phyloP scores from a whole-genome alignment of 768 basidiomycete genomes.

The Russula earlei region DNA sequence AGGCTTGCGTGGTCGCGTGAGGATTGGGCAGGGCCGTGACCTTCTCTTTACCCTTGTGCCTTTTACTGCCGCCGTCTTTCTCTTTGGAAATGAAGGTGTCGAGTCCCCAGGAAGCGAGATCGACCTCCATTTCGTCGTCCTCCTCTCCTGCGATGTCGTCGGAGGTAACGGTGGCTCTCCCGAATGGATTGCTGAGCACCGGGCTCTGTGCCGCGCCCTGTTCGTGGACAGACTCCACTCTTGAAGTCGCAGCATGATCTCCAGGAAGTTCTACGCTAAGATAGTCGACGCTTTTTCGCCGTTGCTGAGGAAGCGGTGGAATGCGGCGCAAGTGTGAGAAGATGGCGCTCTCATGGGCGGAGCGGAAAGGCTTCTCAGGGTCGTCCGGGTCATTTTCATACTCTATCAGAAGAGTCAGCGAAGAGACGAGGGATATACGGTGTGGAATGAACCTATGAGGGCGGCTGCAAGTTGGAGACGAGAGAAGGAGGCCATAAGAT shows the following conservation, averaged over 20 bases:
- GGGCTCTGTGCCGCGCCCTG: slow-evolving; percentile 45
- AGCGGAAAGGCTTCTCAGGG: slow-evolving; percentile 48
- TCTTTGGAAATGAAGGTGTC: slow-evolving; percentile 68
- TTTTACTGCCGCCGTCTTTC: slow-evolving; percentile 36
- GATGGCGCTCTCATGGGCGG: slow-evolving; percentile 77
- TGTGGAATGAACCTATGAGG: slow-evolving; percentile 51
- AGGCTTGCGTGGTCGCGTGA: slow-evolving; percentile 26
- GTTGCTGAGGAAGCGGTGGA: slow-evolving; percentile 39
- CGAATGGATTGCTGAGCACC: slow-evolving; percentile 65
- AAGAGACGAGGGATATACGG: not conserved
- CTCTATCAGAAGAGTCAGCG: slow-evolving; percentile 37
- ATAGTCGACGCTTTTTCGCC: slow-evolving; percentile 50
- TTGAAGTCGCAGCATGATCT: slow-evolving; percentile 33
- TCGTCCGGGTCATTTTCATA: slow-evolving; percentile 84
- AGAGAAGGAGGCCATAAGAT: slow-evolving; percentile 47
- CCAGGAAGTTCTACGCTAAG: slow-evolving; percentile 60
- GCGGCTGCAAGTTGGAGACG: slow-evolving; percentile 83
- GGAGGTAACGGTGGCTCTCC: slow-evolving; percentile 48
- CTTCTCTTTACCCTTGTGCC: slow-evolving; percentile 29
- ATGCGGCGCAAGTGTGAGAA: slow-evolving; percentile 67
- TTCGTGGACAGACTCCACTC: slow-evolving; percentile 37
- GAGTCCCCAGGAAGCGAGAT: slow-evolving; percentile 77
- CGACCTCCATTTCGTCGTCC: slow-evolving; percentile 58
- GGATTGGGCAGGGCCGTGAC: slow-evolving; percentile 37
- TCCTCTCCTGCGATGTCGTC: slow-evolving; percentile 41